Conservation (phyloP, 768 basidiomycete species). For the Russula emetica region DNA sequence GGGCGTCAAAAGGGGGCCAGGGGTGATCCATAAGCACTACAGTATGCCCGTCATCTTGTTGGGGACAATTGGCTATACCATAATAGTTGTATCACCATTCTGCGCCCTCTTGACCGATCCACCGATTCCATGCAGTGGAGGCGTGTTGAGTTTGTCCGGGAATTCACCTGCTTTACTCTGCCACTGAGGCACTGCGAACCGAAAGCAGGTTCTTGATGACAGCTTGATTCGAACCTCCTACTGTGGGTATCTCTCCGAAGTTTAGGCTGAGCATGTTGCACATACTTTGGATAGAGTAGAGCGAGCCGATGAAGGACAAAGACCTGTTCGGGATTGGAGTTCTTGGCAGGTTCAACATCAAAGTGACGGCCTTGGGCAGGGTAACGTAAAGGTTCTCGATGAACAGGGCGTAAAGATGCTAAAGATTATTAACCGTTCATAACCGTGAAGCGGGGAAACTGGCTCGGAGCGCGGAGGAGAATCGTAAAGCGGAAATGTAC, state of each 20-base stretch:
- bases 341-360: neutral
- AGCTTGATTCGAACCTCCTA: neutral
- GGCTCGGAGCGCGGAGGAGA: constrained; percentile 43
- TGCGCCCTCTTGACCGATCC: neutral
- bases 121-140: constrained; percentile 2
- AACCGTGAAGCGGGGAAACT: constrained; percentile 31
- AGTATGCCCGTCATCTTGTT: neutral
- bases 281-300: constrained; percentile 25
- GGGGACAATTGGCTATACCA: neutral
- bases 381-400: neutral
- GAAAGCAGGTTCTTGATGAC: neutral
- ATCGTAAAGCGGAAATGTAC: constrained; percentile 39
- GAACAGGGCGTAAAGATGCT: constrained; percentile 3
- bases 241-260: neutral
- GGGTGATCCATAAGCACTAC: neutral
- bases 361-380: constrained; percentile 26
- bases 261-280: neutral
- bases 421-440: constrained; percentile 44
- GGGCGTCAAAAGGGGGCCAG: neutral
- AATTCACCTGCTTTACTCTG: neutral
- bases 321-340: neutral
- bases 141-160: neutral
- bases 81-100: neutral
- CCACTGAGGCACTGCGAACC: neutral
- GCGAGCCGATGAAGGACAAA: neutral